phyloP scores from a whole-genome alignment of 305 asterid genomes.

The Solanum hybrid region DNA sequence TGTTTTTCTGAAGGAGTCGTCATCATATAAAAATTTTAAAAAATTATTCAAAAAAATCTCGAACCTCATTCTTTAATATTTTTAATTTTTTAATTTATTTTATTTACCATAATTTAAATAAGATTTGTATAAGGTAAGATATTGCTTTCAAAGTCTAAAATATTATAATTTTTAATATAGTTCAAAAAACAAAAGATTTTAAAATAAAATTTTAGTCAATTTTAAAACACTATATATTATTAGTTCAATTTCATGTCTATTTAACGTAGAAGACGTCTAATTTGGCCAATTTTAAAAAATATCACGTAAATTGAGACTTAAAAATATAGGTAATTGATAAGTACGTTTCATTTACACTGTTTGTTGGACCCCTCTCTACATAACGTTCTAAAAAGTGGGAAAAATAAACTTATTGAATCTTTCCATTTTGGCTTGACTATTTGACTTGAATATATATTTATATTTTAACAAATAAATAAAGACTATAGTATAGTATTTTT shows the following conservation, averaged over 20 bases:
- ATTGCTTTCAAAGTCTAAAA: not conserved
- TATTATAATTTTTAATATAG: not conserved
- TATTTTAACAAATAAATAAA: not conserved
- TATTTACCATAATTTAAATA: not conserved
- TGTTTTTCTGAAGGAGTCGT: not conserved
- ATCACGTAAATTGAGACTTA: not conserved
- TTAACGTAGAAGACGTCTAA: not conserved
- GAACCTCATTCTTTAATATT: not conserved
- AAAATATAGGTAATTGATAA: no score
- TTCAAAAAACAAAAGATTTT: no score
- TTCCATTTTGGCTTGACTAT: slow-evolving; percentile 23
- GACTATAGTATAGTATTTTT: not conserved
- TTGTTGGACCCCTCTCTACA: not conserved
- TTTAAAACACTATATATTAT: no score
- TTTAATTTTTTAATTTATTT: no score
- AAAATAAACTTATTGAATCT: not conserved
- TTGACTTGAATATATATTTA: not conserved
- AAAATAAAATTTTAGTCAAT: not conserved
- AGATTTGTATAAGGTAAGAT: not conserved
- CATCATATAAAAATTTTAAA: not conserved
- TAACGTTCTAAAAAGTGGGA: not conserved
- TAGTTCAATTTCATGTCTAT: not conserved
- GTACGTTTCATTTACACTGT: not conserved
- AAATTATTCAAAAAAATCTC: not conserved
- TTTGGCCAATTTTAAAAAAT: no score